Conservation (phyloP, 2,329 filamentous ascomycete genomes). For the Colletotrichum costaricense region DNA sequence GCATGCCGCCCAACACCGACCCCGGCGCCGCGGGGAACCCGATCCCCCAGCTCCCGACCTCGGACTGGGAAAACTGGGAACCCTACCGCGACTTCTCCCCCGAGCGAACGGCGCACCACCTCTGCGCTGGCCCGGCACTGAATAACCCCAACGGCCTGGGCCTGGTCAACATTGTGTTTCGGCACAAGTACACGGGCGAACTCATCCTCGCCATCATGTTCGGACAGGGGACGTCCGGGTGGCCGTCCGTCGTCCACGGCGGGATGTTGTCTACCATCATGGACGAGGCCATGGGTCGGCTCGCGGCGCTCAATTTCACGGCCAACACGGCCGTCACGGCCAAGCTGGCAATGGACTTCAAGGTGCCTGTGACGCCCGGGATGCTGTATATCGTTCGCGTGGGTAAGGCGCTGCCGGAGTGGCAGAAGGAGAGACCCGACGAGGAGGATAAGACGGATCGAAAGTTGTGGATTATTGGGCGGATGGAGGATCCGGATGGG, state of each 20-base stretch:
- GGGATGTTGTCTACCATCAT: slow-evolving; percentile 49
- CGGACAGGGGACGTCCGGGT: slow-evolving; percentile 47
- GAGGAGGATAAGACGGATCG: slow-evolving; percentile 31
- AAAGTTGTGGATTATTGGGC: slow-evolving; percentile 32
- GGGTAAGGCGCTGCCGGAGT: slow-evolving; percentile 16
- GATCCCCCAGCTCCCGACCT: neutral
- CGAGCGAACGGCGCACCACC: slow-evolving; percentile 42
- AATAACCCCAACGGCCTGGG: slow-evolving; percentile 41
- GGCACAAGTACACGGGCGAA: slow-evolving; percentile 40
- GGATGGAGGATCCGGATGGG: slow-evolving; percentile 22
- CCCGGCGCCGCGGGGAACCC: neutral
- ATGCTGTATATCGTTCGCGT: slow-evolving; percentile 27
- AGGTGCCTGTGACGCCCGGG: slow-evolving; percentile 17
- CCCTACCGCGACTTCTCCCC: slow-evolving; percentile 17
- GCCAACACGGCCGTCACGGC: slow-evolving; percentile 34
- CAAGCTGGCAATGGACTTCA: slow-evolving; percentile 28
- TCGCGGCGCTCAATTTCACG: slow-evolving; percentile 20
- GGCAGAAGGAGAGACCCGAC: slow-evolving; percentile 1
- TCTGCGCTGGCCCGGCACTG: slow-evolving; percentile 46
- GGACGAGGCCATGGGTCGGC: slow-evolving; percentile 50
- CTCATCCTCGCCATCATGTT: slow-evolving; percentile 46
- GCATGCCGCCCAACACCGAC: neutral
- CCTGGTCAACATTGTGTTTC: slow-evolving; percentile 50
- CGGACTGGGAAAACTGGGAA: slow-evolving; percentile 28
- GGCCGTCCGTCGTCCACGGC: slow-evolving; percentile 48